Evolutionary conservation across 225 moss, liverwort and hornwort genomes (phyloP), one percentile per base, ranked within the genome.

Genomic region (Neckera pumila): DNA sequence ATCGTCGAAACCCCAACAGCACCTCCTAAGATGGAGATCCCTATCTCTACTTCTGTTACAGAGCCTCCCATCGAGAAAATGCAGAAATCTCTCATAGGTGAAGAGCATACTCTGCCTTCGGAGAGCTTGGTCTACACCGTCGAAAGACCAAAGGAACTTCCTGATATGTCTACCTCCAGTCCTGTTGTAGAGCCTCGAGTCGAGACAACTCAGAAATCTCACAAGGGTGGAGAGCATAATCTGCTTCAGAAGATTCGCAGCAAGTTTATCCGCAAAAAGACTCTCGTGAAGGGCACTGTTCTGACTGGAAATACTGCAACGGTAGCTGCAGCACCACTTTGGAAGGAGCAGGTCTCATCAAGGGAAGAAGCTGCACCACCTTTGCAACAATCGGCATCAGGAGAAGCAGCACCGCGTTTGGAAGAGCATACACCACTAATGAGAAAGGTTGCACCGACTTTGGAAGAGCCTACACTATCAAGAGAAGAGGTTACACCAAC

Each of bases 211-310:
- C 76, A 69, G 80, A 92, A 88, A 76, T 57, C 62, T 56, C 69
- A 63, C 61, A 89, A 80, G 58, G 81, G 76, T 31, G 71, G n/a
- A 54, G 90, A 89, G 26, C 56, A 88, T 30, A 31, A 53, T 26
- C 66, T 89, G 64, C 40, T 92, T 60, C 84, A 87, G 58, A 92
- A 84, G 76, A 25, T 90, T 30, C 61, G 80, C 27, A 86, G 79
- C 75, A 92, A 86, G 76, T 75, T 90, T 19, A 43, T 59, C 63
- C 67, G 92, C 42, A 90, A 90, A 80, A 90, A 86, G 64, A 84
- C 79, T 47, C 80, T 67, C 62, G 75, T 23, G 8, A 92, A 90
- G 63, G 84, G 76, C 81, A 76, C 89, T 76, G 36, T 28, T 16
- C 63, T 79, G 23, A 14, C 75, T 56, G 90, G 43, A 38, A 63